Evolutionary conservation across 805 yeast genomes (phyloP).

Genomic region (Lipomyces sp.): DNA sequence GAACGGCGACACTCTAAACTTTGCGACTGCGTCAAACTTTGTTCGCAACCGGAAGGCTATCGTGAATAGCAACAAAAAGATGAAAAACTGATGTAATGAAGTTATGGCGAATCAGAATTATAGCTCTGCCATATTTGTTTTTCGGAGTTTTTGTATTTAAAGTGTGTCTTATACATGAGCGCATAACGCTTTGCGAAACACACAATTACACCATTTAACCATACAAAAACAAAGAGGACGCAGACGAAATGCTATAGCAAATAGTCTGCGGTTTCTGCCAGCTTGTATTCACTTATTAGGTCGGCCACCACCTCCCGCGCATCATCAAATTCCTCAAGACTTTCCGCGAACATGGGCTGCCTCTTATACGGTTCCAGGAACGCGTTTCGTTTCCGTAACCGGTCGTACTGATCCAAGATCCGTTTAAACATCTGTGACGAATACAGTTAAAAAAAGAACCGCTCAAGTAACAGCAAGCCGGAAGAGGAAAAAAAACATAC

Average conservation of each 20-base stretch:
- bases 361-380: conserved; percentile 72
- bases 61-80: neutral
- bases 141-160: no score
- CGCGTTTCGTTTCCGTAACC: conserved; percentile 73
- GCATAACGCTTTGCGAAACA: no score
- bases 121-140: no score
- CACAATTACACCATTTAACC: neutral
- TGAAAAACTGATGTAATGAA: neutral
- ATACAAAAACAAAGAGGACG: neutral
- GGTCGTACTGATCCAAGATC: conserved; percentile 73
- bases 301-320: conserved; percentile 70
- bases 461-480: neutral
- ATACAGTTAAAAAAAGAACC: neutral
- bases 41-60: neutral
- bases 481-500: conserved; percentile 7
- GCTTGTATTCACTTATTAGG: conserved; percentile 75
- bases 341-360: conserved; percentile 43
- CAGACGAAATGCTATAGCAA: conserved; percentile 13
- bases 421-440: conserved; percentile 49
- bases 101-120: no score
- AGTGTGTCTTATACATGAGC: no score
- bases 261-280: conserved; percentile 55
- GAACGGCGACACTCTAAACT: neutral
- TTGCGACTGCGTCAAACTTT: neutral
- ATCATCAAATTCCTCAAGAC: conserved; percentile 70